Evolutionary conservation across 768 basidiomycete genomes (phyloP).

Genomic region (Pleurotus pulmonarius): DNA sequence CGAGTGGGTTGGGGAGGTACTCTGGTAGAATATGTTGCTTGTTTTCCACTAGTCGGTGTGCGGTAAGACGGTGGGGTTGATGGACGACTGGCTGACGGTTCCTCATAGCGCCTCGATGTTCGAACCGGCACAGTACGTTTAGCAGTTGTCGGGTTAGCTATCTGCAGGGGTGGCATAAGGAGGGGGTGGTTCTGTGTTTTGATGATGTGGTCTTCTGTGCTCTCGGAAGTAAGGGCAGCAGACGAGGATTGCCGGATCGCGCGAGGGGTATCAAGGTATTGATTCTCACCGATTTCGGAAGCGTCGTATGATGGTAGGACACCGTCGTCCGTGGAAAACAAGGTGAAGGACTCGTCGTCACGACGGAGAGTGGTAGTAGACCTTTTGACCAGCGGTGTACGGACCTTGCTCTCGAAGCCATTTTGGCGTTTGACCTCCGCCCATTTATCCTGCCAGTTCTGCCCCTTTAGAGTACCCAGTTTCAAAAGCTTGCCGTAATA

Average conservation of each 20-base stretch:
- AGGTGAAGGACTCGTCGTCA: slow-evolving; percentile 35
- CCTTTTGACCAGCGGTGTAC: slow-evolving; percentile 8
- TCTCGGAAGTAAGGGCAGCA: background rate
- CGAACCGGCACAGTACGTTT: background rate
- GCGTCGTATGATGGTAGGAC: slow-evolving; percentile 6
- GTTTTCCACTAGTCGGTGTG: slow-evolving; percentile 22
- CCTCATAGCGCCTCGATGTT: background rate
- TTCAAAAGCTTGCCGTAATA: slow-evolving; percentile 84
- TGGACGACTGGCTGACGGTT: slow-evolving; percentile 30
- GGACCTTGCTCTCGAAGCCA: slow-evolving; percentile 26
- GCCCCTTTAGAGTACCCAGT: slow-evolving; percentile 75
- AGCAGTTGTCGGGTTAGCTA: background rate
- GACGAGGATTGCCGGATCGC: slow-evolving; percentile 5
- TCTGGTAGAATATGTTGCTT: background rate
- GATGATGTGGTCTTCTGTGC: slow-evolving; percentile 1
- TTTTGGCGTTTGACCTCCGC: slow-evolving; percentile 57
- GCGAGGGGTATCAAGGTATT: slow-evolving; percentile 7
- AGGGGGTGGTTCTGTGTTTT: background rate
- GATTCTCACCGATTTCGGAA: slow-evolving; percentile 1
- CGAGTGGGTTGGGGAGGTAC: slow-evolving; percentile 1
- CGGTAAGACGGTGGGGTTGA: slow-evolving; percentile 49
- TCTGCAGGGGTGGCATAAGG: slow-evolving; percentile 9
- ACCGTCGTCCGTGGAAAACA: slow-evolving; percentile 38
- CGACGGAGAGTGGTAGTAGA: slow-evolving; percentile 14
- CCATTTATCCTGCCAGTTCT: slow-evolving; percentile 85